Evolutionary conservation across 1,284 basidiomycete species (phyloP), one percentile per base, ranked within the genome.

Genomic region (Cryptococcus amylolentus): DNA sequence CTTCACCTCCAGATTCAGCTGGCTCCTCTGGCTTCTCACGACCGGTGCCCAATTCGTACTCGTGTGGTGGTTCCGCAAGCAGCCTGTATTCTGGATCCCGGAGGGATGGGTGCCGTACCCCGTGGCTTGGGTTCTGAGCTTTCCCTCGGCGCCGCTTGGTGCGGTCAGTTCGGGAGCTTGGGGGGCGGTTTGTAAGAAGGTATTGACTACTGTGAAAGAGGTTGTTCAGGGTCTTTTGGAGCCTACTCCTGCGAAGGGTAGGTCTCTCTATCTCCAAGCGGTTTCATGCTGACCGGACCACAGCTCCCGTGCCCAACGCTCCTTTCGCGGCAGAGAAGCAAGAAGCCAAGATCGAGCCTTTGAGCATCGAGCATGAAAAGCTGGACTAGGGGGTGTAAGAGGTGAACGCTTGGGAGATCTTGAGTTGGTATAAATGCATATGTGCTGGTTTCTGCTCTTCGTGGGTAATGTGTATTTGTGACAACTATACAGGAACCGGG

Each of bases 31-130:
- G 89, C 65, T 89, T 28, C 71, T 87, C 45, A 96, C 93, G 13
- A 89, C 89, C 0, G 91, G 91, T 10, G 73, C 87, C 42, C 90
- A 91, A 65, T 86, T 94, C 62, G 78, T 83, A 38, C 81, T 94
- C 45, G 88, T 89, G 12, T 92, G 89, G 86, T 94, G 87, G 87
- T 93, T 90, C 76, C 83, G 91, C 64, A 86, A 83, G 61, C 78
- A 85, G 26, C 85, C 92, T n/a, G 89, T 96, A 44, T 95, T 96
- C 76, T 97, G 86, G 78, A 82, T 96, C 3, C 93, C 93, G 1
- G 80, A 83, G 37, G 86, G 87, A 20, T 97, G 92, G 93, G 84
- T 94, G 7, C 76, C 76, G 56, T 88, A 88, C 5, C 88, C 88
- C 4, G 75, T 91, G 35, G 84, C 81, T 2, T 94, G 90, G 90